phyloP scores from a whole-genome alignment of 2,329 filamentous ascomycete genomes.

The Paracorniculantispora psalliotae region DNA sequence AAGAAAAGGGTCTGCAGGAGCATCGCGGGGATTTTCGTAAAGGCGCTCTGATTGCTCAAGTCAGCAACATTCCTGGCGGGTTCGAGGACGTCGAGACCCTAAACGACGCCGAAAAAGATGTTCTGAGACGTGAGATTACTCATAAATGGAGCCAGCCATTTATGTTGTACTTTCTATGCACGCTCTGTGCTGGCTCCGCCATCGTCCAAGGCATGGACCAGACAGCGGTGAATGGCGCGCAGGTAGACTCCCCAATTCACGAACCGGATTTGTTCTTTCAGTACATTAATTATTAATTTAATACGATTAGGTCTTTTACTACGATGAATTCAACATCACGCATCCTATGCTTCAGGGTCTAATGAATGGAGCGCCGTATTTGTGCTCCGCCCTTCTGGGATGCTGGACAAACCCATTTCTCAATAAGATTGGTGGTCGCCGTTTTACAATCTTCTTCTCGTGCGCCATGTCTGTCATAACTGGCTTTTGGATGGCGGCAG shows the following conservation, averaged over 20 bases:
- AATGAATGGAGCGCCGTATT: conserved; percentile 50
- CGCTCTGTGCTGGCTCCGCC: conserved; percentile 37
- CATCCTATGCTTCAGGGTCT: conserved; percentile 47
- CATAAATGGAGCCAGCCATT: conserved; percentile 30
- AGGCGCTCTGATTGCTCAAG: conserved; percentile 47
- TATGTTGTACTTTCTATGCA: conserved; percentile 31
- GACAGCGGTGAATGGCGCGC: conserved; percentile 60
- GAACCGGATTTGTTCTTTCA: neutral
- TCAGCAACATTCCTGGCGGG: conserved; percentile 29
- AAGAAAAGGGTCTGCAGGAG: conserved; percentile 28
- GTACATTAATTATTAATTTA: neutral
- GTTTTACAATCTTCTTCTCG: conserved; percentile 60
- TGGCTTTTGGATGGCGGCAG: conserved; percentile 51
- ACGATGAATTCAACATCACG: conserved; percentile 26
- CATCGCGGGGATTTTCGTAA: conserved; percentile 42
- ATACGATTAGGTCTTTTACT: conserved; percentile 30
- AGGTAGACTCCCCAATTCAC: conserved; percentile 42
- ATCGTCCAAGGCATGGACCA: conserved; percentile 65
- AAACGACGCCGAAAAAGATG: conserved; percentile 24
- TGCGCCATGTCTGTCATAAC: conserved; percentile 48
- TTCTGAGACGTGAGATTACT: conserved; percentile 25
- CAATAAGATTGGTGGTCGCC: conserved; percentile 57
- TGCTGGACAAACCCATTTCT: conserved; percentile 37
- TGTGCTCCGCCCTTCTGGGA: conserved; percentile 41
- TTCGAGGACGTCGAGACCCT: conserved; percentile 26